These are phyloP conservation scores for Eucalyptus polybractea DNA, from an alignment of 345 rosid genomes.

Conservation along the genomic window DNA sequence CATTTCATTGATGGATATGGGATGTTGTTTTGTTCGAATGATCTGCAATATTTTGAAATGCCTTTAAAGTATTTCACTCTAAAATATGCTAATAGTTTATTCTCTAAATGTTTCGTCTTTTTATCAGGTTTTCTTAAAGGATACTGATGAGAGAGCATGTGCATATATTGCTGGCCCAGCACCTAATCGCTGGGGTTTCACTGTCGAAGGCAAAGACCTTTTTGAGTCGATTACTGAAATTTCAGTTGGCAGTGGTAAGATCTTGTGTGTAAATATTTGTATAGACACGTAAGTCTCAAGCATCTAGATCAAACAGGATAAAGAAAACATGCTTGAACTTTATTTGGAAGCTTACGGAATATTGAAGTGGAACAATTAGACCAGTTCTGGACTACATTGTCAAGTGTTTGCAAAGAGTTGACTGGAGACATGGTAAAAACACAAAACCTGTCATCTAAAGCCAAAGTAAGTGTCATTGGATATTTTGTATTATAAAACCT, in stretches of 20 bases:
- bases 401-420: background rate
- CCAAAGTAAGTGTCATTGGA: background rate
- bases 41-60: background rate
- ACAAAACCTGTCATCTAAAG: background rate
- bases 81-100: background rate
- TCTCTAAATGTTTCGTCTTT: background rate
- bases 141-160: conserved; percentile 99
- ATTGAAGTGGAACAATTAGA: background rate
- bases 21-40: background rate
- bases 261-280: background rate
- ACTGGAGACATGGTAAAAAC: background rate
- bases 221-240: conserved; percentile 41
- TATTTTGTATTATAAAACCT: background rate
- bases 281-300: background rate
- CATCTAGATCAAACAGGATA: background rate
- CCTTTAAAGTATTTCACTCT: background rate
- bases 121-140: conserved; percentile 85
- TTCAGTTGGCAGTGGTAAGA: conserved; percentile 44
- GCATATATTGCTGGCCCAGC: conserved; percentile 99
- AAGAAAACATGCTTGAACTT: background rate
- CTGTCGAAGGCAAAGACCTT: conserved; percentile 76
- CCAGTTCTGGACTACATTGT: background rate
- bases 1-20: background rate
- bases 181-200: conserved; percentile 98
- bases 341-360: background rate